Evolutionary conservation across 495 filamentous ascomycete species (phyloP).

Genomic region (Aspergillus bridgeri): DNA sequence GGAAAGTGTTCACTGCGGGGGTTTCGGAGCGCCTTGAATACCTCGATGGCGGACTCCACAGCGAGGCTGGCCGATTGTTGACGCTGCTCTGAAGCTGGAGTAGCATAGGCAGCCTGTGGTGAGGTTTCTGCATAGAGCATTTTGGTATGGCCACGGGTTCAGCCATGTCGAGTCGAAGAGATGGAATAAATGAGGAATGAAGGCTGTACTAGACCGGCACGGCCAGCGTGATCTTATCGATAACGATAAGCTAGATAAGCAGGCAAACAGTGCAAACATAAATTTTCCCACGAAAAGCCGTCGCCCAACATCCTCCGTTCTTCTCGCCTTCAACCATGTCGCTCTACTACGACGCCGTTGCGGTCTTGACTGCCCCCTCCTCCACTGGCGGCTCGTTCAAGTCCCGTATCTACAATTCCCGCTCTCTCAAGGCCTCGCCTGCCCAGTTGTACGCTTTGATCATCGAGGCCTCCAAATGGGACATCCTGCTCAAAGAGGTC

Average conservation of each 20-base stretch:
- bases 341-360: slow-evolving; percentile 88
- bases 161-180: no score
- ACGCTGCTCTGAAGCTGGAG: no score
- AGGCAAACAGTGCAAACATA: neutral
- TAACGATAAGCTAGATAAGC: neutral
- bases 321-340: slow-evolving; percentile 57
- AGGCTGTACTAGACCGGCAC: no score
- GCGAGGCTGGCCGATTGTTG: no score
- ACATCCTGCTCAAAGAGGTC: slow-evolving; percentile 75
- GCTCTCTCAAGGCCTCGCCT: slow-evolving; percentile 66
- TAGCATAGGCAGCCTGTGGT: no score
- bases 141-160: no score
- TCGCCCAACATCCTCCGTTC: neutral
- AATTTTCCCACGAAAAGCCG: slow-evolving; percentile 18
- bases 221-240: no score
- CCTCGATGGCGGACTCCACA: no score
- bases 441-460: slow-evolving; percentile 83
- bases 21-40: no score
- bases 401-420: slow-evolving; percentile 67
- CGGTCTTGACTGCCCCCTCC: slow-evolving; percentile 60
- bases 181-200: no score
- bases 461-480: slow-evolving; percentile 87
- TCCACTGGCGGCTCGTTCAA: slow-evolving; percentile 73
- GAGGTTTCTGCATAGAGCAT: no score
- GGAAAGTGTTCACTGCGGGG: no score